Evolutionary conservation across 2,329 filamentous ascomycete species (phyloP).

Genomic region (Lasiodiplodia hormozganensis): DNA sequence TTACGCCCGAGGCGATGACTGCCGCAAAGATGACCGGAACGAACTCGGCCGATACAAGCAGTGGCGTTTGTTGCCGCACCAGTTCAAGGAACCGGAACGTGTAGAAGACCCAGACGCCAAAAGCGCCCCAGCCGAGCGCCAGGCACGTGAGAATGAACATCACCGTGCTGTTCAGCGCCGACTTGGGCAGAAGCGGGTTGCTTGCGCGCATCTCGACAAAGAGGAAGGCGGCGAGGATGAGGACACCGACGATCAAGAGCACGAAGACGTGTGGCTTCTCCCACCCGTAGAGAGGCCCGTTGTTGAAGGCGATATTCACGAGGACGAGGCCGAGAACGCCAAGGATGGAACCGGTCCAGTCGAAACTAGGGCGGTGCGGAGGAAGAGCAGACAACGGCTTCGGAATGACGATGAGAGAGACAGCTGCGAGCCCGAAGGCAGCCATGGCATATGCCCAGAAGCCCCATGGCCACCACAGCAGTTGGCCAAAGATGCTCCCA

Average conservation of each 20-base stretch:
- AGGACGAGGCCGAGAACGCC: conserved; percentile 39
- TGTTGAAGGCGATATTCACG: conserved; percentile 42
- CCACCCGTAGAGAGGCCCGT: conserved; percentile 40
- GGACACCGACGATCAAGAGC: conserved; percentile 38
- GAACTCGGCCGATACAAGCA: conserved; percentile 43
- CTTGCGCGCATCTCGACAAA: conserved; percentile 40
- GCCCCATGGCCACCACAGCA: conserved; percentile 44
- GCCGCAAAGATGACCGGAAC: conserved; percentile 44
- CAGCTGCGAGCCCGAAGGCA: conserved; percentile 30
- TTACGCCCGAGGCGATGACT: conserved; percentile 44
- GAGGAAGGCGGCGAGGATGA: conserved; percentile 36
- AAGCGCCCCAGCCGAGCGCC: conserved; percentile 40
- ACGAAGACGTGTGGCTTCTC: conserved; percentile 38
- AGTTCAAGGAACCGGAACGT: conserved; percentile 44
- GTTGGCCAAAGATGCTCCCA: conserved; percentile 43
- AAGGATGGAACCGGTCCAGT: conserved; percentile 37
- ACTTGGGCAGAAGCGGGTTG: conserved; percentile 40
- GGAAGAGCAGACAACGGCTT: conserved; percentile 32
- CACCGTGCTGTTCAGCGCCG: conserved; percentile 39
- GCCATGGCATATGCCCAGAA: conserved; percentile 37
- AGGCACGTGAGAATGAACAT: conserved; percentile 39
- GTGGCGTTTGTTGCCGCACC: conserved; percentile 41
- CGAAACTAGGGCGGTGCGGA: conserved; percentile 34
- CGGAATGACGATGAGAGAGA: conserved; percentile 34
- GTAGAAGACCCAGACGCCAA: conserved; percentile 48